Percentiles rank a stretch among this genome's conserved stretches.
Conservation (phyloP, 1,284 basidiomycete genomes). For the Wolfiporia cocos region DNA sequence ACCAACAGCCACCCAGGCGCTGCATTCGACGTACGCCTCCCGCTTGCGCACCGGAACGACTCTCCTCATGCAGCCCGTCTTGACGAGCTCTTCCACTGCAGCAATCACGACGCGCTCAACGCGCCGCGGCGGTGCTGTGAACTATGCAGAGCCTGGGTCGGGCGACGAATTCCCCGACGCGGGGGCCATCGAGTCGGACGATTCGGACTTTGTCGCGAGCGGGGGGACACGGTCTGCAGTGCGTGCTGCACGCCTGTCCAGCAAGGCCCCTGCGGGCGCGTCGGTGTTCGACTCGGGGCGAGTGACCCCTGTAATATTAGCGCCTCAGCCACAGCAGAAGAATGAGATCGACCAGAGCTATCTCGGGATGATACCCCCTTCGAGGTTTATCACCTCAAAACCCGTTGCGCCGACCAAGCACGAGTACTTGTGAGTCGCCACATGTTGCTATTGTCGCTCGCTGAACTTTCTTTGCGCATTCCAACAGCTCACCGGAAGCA, state of each 20-base stretch:
- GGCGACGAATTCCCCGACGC: slow-evolving; percentile 77
- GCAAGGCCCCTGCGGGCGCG: slow-evolving; percentile 32
- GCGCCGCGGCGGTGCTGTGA: slow-evolving; percentile 66
- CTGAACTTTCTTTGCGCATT: too few species aligned
- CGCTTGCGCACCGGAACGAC: slow-evolving; percentile 91
- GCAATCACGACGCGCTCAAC: slow-evolving; percentile 35
- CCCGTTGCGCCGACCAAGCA: slow-evolving; percentile 57
- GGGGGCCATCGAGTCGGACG: slow-evolving; percentile 72
- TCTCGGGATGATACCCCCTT: slow-evolving; percentile 81
- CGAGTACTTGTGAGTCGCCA: slow-evolving; percentile 41
- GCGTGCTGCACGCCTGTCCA: slow-evolving; percentile 29
- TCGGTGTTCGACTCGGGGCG: slow-evolving; percentile 25
- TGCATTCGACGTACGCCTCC: slow-evolving; percentile 82
- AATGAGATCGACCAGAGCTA: slow-evolving; percentile 81
- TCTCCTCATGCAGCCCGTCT: slow-evolving; percentile 87
- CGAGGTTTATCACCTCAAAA: slow-evolving; percentile 67
- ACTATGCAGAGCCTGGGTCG: slow-evolving; percentile 85
- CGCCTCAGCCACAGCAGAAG: slow-evolving; percentile 30
- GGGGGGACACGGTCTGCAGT: slow-evolving; percentile 42
- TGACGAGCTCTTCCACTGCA: slow-evolving; percentile 33
- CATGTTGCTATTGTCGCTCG: too few species aligned
- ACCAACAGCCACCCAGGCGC: slow-evolving; percentile 63
- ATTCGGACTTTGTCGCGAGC: slow-evolving; percentile 56
- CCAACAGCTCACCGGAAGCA: slow-evolving; percentile 63
- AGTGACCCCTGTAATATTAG: slow-evolving; percentile 15